Percentiles rank a stretch among this genome's conserved stretches.
Conservation (phyloP, 148 eudicot species). For the Polygonum maritimum region DNA sequence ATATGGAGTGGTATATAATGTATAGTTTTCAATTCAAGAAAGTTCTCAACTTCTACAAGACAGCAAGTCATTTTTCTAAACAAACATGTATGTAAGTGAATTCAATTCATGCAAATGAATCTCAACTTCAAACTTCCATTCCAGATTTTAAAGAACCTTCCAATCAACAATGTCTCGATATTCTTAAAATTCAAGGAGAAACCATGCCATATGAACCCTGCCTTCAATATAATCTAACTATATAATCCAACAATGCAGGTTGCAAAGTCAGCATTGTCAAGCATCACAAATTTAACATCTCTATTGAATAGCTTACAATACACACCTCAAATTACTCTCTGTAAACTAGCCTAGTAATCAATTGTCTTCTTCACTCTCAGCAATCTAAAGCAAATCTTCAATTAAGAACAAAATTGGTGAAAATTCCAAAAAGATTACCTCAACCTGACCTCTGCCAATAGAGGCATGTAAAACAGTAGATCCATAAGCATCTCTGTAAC, state of each 20-base stretch:
- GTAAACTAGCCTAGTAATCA: background rate
- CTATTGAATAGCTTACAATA: background rate
- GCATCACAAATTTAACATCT: background rate
- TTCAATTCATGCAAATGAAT: background rate
- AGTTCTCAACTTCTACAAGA: too few species aligned
- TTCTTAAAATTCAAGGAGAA: background rate
- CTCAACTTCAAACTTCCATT: background rate
- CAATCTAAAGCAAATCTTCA: background rate
- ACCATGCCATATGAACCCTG: background rate
- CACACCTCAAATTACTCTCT: background rate
- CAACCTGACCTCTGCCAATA: conserved; percentile 77
- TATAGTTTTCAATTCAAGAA: too few species aligned
- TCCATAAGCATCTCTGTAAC: conserved; percentile 62
- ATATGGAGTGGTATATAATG: too few species aligned
- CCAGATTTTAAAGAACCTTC: background rate
- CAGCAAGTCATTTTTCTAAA: too few species aligned
- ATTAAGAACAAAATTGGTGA: background rate
- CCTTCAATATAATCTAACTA: background rate
- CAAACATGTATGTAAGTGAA: too few species aligned
- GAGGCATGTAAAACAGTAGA: conserved; percentile 76
- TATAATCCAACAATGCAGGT: background rate
- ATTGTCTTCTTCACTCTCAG: too few species aligned
- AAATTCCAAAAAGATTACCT: conserved; percentile 31
- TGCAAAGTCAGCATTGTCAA: background rate
- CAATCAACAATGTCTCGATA: background rate